Conservation (phyloP, 2,329 filamentous ascomycete genomes). For the Neobulgaria alba region DNA sequence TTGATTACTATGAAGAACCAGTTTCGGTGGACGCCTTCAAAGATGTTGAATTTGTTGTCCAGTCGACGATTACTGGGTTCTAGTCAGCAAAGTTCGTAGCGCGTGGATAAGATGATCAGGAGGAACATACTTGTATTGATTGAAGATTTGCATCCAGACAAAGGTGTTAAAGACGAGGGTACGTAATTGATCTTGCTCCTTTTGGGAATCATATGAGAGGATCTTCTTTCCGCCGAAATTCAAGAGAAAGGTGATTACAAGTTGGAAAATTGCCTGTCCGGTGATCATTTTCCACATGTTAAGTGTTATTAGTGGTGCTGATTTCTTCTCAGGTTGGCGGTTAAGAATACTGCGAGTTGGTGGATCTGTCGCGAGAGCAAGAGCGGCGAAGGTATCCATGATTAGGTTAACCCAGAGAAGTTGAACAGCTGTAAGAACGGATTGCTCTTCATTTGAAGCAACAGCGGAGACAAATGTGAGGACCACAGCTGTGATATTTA, state of each 20-base stretch:
- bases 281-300: slow-evolving; percentile 99
- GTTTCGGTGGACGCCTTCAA: slow-evolving; percentile 78
- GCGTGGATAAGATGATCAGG: slow-evolving; percentile 10
- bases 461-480: slow-evolving; percentile 71
- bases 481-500: slow-evolving; percentile 75
- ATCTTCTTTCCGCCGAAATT: slow-evolving; percentile 64
- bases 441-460: slow-evolving; percentile 50
- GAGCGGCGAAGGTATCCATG: slow-evolving; percentile 75
- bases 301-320: slow-evolving; percentile 67
- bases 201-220: slow-evolving; percentile 45
- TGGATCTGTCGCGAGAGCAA: slow-evolving; percentile 67
- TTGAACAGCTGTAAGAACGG: slow-evolving; percentile 70
- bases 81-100: slow-evolving; percentile 2
- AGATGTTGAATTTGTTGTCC: slow-evolving; percentile 93
- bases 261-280: slow-evolving; percentile 83
- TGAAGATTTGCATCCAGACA: slow-evolving; percentile 99
- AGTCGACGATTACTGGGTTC: slow-evolving; percentile 68
- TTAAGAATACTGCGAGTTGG: slow-evolving; percentile 60
- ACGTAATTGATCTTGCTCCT: slow-evolving; percentile 46
- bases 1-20: slow-evolving; percentile 86
- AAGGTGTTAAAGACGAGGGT: slow-evolving; percentile 97
- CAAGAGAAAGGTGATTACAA: slow-evolving; percentile 68
- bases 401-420: slow-evolving; percentile 79
- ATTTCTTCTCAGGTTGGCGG: slow-evolving; percentile 66
- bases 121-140: slow-evolving; percentile 76